Percentiles rank a stretch among this genome's conserved stretches.
Conservation (phyloP, 805 yeast genomes). For the Teunomyces cretensis region DNA sequence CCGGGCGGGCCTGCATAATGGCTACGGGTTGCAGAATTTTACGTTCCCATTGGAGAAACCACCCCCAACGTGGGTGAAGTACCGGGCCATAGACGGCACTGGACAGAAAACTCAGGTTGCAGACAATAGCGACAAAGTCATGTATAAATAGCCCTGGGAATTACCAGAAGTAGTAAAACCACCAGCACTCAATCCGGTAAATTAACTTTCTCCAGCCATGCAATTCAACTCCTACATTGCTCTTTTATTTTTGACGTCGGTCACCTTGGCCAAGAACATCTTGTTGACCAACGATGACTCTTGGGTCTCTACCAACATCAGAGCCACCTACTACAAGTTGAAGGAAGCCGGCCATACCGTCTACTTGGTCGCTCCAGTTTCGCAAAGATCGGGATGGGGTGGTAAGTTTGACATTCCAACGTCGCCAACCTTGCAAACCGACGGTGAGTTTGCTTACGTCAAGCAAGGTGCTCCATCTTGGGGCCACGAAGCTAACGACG, state of each 20-base stretch:
- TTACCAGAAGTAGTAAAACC: neutral
- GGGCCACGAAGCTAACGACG: constrained; percentile 45
- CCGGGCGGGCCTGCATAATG: no score
- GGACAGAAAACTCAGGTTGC: no score
- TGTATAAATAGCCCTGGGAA: neutral
- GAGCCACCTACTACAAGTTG: constrained; percentile 25
- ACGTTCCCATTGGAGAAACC: no score
- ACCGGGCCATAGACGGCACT: no score
- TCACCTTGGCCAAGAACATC: constrained; percentile 17
- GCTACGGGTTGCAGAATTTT: no score
- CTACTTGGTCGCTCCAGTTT: constrained; percentile 51
- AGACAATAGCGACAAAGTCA: no score
- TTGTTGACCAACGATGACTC: constrained; percentile 22
- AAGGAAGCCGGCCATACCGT: constrained; percentile 49
- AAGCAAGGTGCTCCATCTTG: constrained; percentile 52
- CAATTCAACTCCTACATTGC: constrained; percentile 10
- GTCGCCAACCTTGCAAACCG: constrained; percentile 35
- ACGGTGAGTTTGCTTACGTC: constrained; percentile 50
- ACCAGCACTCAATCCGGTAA: neutral
- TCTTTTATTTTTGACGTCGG: constrained; percentile 10
- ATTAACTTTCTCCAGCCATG: constrained; percentile 5
- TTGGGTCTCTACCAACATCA: constrained; percentile 20
- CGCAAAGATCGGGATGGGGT: constrained; percentile 54
- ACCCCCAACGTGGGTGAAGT: no score
- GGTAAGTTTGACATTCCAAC: constrained; percentile 50